A percentile compares a stretch with the other conserved stretches of the same genome.
Evolutionary conservation across 352 stramenopile species (phyloP).

Genomic region (Phytophthora palmivora): DNA sequence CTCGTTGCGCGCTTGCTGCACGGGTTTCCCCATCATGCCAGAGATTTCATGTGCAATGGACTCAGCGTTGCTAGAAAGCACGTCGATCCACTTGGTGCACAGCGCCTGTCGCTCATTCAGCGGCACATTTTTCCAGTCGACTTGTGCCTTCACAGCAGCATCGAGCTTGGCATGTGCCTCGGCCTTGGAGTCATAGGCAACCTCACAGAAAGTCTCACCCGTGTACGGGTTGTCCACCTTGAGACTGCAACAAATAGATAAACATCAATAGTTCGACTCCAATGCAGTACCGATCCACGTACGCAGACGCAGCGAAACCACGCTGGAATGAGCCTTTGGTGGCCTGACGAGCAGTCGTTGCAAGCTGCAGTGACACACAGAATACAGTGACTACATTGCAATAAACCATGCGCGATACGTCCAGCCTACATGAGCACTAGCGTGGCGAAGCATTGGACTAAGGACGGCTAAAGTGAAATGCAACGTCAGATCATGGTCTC

Average conservation of each 20-base stretch:
- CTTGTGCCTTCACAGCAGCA: slow-evolving; percentile 58
- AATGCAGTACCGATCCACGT: slow-evolving; percentile 20
- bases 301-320: slow-evolving; percentile 44
- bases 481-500: slow-evolving; percentile 14
- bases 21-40: slow-evolving; percentile 86
- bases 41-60: slow-evolving; percentile 80
- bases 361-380: slow-evolving; percentile 20
- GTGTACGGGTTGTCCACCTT: slow-evolving; percentile 86
- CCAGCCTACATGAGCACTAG: slow-evolving; percentile 24
- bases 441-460: slow-evolving; percentile 34
- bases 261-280: not conserved
- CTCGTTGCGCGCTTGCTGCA: slow-evolving; percentile 80
- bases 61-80: slow-evolving; percentile 61
- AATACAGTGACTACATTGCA: not conserved
- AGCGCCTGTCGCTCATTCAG: slow-evolving; percentile 66
- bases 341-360: slow-evolving; percentile 21
- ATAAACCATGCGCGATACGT: not conserved
- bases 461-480: slow-evolving; percentile 19
- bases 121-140: slow-evolving; percentile 63
- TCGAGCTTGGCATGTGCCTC: slow-evolving; percentile 69
- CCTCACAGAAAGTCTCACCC: slow-evolving; percentile 64
- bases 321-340: slow-evolving; percentile 27
- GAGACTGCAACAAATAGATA: slow-evolving; percentile 31
- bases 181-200: slow-evolving; percentile 62
- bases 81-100: slow-evolving; percentile 70